Percentiles rank a stretch among this genome's conserved stretches.
phyloP scores from a whole-genome alignment of 345 rosid genomes.

The Erysimum cheiranthoides region DNA sequence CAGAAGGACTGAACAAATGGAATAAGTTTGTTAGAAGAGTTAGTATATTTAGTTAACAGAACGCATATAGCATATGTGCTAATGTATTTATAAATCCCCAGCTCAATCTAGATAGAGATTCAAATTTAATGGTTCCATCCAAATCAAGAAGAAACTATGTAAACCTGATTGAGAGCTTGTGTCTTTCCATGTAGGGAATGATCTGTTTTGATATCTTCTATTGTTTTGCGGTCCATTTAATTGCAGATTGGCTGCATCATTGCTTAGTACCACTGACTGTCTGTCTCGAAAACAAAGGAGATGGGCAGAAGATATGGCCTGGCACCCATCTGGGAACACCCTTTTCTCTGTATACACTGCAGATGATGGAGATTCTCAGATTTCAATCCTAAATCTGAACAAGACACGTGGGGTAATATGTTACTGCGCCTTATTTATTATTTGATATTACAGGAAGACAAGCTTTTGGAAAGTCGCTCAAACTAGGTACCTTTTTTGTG shows the following conservation, averaged over 20 bases:
- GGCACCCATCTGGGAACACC: slow-evolving; percentile 88
- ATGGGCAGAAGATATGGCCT: slow-evolving; percentile 96
- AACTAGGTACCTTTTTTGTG: slow-evolving; percentile 28
- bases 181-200: slow-evolving; percentile 12
- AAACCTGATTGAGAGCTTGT: not conserved
- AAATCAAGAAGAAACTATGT: not conserved
- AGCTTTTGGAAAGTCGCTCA: not conserved
- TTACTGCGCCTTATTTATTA: slow-evolving; percentile 17
- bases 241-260: slow-evolving; percentile 75
- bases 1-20: slow-evolving; percentile 4
- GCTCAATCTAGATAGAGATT: not conserved
- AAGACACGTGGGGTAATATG: slow-evolving; percentile 67
- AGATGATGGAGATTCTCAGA: slow-evolving; percentile 84
- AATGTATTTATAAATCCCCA: not conserved
- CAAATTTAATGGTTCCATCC: not conserved
- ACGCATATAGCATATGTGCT: not conserved
- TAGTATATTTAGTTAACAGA: slow-evolving; percentile 2
- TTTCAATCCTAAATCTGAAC: slow-evolving; percentile 75
- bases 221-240: not conserved
- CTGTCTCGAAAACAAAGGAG: slow-evolving; percentile 68
- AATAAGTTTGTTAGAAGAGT: not conserved
- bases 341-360: slow-evolving; percentile 71
- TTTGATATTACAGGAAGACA: not conserved
- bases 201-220: slow-evolving; percentile 19
- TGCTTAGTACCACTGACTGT: slow-evolving; percentile 73